These are phyloP conservation scores for Stephania yunnanensis DNA, from an alignment of 164 flowering plant genomes.

Conservation along the genomic window DNA sequence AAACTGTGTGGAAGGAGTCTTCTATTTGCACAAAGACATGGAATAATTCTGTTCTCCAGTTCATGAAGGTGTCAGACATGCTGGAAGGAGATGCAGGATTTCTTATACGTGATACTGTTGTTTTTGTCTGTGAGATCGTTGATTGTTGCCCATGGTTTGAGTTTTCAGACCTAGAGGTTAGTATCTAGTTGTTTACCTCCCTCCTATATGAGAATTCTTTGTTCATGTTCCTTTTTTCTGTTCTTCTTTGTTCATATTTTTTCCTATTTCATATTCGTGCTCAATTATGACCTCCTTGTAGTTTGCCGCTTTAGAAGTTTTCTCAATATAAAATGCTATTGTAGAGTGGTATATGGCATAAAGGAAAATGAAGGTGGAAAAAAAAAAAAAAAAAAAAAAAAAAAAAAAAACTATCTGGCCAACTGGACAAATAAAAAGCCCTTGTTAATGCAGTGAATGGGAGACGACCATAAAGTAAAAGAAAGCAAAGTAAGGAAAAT, in stretches of 20 bases:
- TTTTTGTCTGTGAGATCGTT: slow-evolving; percentile 93
- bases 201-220: neutral
- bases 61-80: slow-evolving; percentile 99
- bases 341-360: neutral
- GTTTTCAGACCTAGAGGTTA: slow-evolving; percentile 92
- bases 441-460: too few species aligned
- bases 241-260: neutral
- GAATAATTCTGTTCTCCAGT: slow-evolving; percentile 98
- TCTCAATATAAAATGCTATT: neutral
- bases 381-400: neutral
- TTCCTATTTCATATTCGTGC: neutral
- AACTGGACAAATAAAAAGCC: too few species aligned
- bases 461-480: neutral
- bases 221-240: too few species aligned
- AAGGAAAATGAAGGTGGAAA: neutral
- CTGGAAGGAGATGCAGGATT: slow-evolving; percentile 93
- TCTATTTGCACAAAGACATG: slow-evolving; percentile 98
- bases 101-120: slow-evolving; percentile 89
- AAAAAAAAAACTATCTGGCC: too few species aligned
- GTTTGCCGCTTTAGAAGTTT: neutral
- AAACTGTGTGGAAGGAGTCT: slow-evolving; percentile 95
- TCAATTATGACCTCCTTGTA: neutral
- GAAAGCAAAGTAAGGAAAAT: neutral
- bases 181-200: slow-evolving; percentile 14
- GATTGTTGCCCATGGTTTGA: slow-evolving; percentile 99